phyloP scores from a whole-genome alignment of 2,329 filamentous ascomycete genomes.

The Fusarium globosum region DNA sequence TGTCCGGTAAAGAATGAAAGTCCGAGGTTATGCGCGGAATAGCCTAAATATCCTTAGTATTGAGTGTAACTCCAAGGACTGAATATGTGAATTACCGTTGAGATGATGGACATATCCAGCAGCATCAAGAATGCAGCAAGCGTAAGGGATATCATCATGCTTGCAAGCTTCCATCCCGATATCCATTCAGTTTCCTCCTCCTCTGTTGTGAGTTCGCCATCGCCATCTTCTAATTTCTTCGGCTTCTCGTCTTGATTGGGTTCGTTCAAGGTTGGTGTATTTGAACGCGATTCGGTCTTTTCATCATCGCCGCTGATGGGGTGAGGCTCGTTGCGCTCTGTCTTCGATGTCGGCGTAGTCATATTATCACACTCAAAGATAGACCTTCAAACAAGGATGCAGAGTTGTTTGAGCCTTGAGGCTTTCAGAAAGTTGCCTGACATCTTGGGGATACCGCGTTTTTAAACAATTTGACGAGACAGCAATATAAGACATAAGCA shows the following conservation, averaged over 20 bases:
- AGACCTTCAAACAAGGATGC: neutral
- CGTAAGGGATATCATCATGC: constrained; percentile 53
- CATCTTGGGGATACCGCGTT: constrained; percentile 11
- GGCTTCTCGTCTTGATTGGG: constrained; percentile 9
- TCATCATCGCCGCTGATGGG: neutral
- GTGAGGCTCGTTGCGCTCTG: neutral
- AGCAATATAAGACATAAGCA: constrained; percentile 7
- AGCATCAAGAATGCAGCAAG: constrained; percentile 60
- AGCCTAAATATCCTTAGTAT: constrained; percentile 47
- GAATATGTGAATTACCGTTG: constrained; percentile 53
- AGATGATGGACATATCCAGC: constrained; percentile 64
- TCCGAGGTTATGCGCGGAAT: constrained; percentile 62
- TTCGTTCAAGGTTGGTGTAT: constrained; percentile 35
- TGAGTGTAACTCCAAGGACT: neutral
- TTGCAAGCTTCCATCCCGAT: constrained; percentile 47
- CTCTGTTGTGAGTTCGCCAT: constrained; percentile 8
- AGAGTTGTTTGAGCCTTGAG: neutral
- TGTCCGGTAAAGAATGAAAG: constrained; percentile 62
- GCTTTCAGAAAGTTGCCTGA: neutral
- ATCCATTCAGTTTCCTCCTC: constrained; percentile 32
- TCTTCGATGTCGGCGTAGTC: neutral
- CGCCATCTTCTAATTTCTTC: constrained; percentile 15
- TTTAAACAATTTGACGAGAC: constrained; percentile 16
- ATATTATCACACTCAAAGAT: neutral
- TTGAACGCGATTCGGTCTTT: constrained; percentile 18